Conservation (phyloP, 108 stramenopile species). For the Skeletonema marinoi region DNA sequence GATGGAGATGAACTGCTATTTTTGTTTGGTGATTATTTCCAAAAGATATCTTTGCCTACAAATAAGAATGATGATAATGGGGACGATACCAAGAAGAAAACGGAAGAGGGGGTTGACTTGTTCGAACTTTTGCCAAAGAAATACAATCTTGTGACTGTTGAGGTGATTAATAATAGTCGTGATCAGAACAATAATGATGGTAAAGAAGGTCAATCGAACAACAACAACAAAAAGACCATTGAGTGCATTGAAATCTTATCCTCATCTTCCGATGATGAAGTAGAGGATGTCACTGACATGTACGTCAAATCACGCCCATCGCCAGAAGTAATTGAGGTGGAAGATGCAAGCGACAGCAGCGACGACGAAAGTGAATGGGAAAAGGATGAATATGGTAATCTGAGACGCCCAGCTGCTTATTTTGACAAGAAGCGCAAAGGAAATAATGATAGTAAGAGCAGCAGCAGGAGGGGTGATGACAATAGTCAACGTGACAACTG, state of each 20-base stretch:
- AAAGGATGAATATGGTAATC: background rate
- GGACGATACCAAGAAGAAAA: background rate
- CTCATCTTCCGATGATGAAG: slow-evolving; percentile 15
- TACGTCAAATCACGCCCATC: slow-evolving; percentile 10
- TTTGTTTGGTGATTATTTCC: slow-evolving; percentile 4
- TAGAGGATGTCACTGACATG: slow-evolving; percentile 28
- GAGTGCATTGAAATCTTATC: background rate
- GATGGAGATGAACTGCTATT: slow-evolving; percentile 8
- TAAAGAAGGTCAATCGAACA: background rate
- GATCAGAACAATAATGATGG: background rate
- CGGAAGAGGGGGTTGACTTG: background rate
- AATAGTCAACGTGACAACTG: background rate
- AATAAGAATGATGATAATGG: background rate
- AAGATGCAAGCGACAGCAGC: slow-evolving; percentile 16
- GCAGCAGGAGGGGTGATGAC: background rate
- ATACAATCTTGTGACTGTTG: slow-evolving; percentile 5
- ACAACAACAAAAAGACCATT: background rate
- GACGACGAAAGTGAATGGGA: background rate
- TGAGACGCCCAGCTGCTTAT: background rate
- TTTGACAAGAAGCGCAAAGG: background rate
- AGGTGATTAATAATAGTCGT: background rate
- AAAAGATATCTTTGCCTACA: background rate
- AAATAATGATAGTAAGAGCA: background rate
- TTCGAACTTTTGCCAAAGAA: slow-evolving; percentile 11
- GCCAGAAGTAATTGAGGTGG: slow-evolving; percentile 31